These are phyloP conservation scores for Lactarius deliciosus DNA, from an alignment of 768 basidiomycete species.

Conservation along the genomic window DNA sequence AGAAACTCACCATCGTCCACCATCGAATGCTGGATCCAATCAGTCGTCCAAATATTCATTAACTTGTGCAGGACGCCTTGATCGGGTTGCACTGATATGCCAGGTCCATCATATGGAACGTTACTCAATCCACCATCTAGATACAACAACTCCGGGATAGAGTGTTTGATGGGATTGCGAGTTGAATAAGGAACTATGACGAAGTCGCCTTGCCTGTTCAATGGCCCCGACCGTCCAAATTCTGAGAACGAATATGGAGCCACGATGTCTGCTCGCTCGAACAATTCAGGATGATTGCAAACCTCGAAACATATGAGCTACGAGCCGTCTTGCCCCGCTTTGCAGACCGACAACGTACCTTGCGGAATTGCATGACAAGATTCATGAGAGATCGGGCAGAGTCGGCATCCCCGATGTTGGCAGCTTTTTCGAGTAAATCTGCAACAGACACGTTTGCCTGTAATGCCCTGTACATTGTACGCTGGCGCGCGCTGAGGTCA, in stretches of 20 bases:
- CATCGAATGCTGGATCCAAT: slow-evolving; percentile 73
- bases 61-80: slow-evolving; percentile 60
- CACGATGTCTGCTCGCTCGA: slow-evolving; percentile 93
- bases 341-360: slow-evolving; percentile 48
- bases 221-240: slow-evolving; percentile 76
- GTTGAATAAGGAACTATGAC: slow-evolving; percentile 83
- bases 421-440: slow-evolving; percentile 91
- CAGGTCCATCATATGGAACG: slow-evolving; percentile 57
- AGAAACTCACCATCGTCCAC: slow-evolving; percentile 55
- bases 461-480: slow-evolving; percentile 83
- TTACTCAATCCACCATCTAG: slow-evolving; percentile 71
- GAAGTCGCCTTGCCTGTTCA: slow-evolving; percentile 87
- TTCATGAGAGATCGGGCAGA: slow-evolving; percentile 97
- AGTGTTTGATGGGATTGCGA: slow-evolving; percentile 79
- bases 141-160: slow-evolving; percentile 74
- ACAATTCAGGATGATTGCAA: slow-evolving; percentile 98
- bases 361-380: slow-evolving; percentile 99
- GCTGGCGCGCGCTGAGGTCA: slow-evolving; percentile 90
- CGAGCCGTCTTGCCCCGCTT: not conserved
- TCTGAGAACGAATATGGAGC: slow-evolving; percentile 88
- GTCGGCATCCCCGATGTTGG: slow-evolving; percentile 86
- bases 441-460: slow-evolving; percentile 92
- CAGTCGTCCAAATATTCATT: slow-evolving; percentile 89
- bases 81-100: slow-evolving; percentile 44
- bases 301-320: slow-evolving; percentile 49